Base-by-base conservation (phyloP, 2,329 filamentous ascomycete genomes). In the Arthrobotrys pseudoclavata region DNA sequence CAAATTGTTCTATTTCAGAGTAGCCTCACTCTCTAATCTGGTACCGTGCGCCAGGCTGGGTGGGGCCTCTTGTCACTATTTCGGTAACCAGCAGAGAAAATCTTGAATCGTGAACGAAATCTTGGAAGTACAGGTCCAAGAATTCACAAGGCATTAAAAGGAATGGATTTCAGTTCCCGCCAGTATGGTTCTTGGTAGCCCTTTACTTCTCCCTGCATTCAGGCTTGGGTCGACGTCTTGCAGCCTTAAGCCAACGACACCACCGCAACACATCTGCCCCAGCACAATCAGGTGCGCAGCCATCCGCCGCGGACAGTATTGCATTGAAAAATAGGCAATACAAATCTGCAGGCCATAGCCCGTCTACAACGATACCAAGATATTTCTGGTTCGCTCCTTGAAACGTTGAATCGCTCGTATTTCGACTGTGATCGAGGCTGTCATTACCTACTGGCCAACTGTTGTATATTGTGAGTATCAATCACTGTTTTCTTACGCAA, bases 1-100 rank as follows among this genome's bases (percentile, higher is more conserved):
- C 67, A 71, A 61, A 63, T n/a, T 57, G 67, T 77, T 67, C 74
- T 77, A 77, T 71, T 77, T 77, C 67, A 53, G 74, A 68, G 61
- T 22, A 71, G 67, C 74, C 61, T 47, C 67, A 66, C 52, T 42
- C 29, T 50, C 55, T 7, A 15, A 26, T 60, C 55, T 42, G 55
- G 55, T 60, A 60, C 55, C 18, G 55, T 40, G 55, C 55, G 20
- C 34, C 20, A 60, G 29, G 40, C n/a, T 20, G 7, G n/a, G 57
- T 57, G 50, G 55, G 64, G 40, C 66, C 47, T 29, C 42, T 24
- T 45, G 18, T 31, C 64, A 66, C 66, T 69, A 76, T 69, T 64
- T 66, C 66, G 57, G 64, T 24, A 29, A 40, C 34, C 20, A 24
- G 47, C 26, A 47, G 9, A 55, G 45, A 52, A 62, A 31, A 60